These are phyloP conservation scores for Tylopilus sp. DNA, from an alignment of 768 basidiomycete genomes.

Conservation along the genomic window DNA sequence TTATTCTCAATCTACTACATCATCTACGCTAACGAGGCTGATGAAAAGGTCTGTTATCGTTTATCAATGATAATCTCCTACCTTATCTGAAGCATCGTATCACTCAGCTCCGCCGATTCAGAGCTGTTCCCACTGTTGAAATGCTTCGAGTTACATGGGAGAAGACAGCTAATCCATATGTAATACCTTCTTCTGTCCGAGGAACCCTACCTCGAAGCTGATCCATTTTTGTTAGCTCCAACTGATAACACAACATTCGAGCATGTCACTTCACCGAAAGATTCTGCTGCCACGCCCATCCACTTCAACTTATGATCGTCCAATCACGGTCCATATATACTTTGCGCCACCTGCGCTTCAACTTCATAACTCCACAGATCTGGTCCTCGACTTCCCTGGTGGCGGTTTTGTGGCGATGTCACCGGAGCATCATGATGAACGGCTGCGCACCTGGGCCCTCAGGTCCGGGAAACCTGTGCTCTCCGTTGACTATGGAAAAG, in stretches of 20 bases:
- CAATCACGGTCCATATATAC: conserved; percentile 81
- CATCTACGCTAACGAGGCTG: conserved; percentile 81
- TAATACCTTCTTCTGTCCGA: conserved; percentile 34
- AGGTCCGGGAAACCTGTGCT: conserved; percentile 76
- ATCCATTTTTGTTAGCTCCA: conserved; percentile 52
- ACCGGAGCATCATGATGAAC: conserved; percentile 95
- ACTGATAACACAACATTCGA: conserved; percentile 50
- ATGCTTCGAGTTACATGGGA: conserved; percentile 97
- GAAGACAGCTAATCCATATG: conserved; percentile 92
- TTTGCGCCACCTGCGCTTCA: conserved; percentile 67
- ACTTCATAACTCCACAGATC: conserved; percentile 64
- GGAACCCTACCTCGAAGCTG: conserved; percentile 2
- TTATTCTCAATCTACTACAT: conserved; percentile 90
- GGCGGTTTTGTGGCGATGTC: conserved; percentile 97
- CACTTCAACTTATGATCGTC: conserved; percentile 71
- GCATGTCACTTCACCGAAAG: conserved; percentile 62
- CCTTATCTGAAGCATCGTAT: not conserved
- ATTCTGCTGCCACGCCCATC: conserved; percentile 81
- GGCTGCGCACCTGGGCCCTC: conserved; percentile 82
- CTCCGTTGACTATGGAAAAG: conserved; percentile 92
- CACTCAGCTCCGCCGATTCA: conserved; percentile 77
- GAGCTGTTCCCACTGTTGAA: conserved; percentile 93
- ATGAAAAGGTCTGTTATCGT: conserved; percentile 75
- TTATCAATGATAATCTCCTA: not conserved
- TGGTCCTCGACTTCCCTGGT: conserved; percentile 91